Evolutionary conservation across 225 moss, liverwort and hornwort species (phyloP), one percentile per base, ranked within the genome.

Genomic region (Polytrichum formosum): DNA sequence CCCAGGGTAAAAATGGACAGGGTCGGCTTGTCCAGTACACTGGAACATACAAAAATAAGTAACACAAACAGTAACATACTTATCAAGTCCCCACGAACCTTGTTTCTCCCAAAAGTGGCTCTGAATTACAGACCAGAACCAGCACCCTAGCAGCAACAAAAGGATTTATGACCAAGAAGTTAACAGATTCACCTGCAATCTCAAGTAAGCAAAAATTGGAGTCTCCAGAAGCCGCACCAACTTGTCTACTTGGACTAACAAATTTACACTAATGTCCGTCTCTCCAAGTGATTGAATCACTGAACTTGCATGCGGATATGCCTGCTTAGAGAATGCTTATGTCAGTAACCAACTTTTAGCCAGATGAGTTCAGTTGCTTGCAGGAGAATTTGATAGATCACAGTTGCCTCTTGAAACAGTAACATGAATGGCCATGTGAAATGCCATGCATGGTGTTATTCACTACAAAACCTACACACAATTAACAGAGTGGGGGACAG

Each of bases 211-310:
- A 76, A 97, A 97, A 62, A 97, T 87, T 22, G 97, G 97, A 68
- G 97, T 97, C 85, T 97, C 97, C 78, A 97, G 71, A 74, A 92
- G 92, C 56, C 94, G 92, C 74, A 97, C 94, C 76, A 97, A 76
- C 79, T 87, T 94, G 78, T 97, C 97, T 7, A 97, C 78, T 92
- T 97, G 97, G 28, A 97, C 94, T 77, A 97, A 81, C 74, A 97
- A 87, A 81, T 91, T 91, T 8, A 92, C 97, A 79, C 67, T 94
- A 70, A 97, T 97, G 77, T 97, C 97, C 0, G 78, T 72, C 77
- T 97, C 97, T 67, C 91, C 97, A 54, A 97, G 92, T 18, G 86
- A 88, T 75, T 94, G 94, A 74, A 97, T 91, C 27, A 97, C 80
- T 66, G 88, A 80, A 75, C 89, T 84, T 56, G 97, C 97, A 82